A percentile compares a stretch with the other conserved stretches of the same genome.
Conservation (phyloP, 2,329 filamentous ascomycete genomes). For the Penicillium hesseltinei region DNA sequence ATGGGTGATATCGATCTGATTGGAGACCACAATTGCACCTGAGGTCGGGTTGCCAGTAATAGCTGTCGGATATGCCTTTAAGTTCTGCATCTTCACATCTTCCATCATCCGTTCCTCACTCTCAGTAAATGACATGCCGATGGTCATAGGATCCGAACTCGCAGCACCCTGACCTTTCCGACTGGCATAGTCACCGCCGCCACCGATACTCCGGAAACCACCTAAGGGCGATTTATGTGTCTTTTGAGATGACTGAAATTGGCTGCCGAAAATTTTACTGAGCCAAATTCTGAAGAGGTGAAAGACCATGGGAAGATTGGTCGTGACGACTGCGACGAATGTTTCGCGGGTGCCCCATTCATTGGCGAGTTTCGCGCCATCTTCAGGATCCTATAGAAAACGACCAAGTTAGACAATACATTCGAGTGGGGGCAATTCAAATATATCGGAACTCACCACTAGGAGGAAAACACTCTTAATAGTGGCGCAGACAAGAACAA, state of each 20-base stretch:
- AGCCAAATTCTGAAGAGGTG: constrained; percentile 45
- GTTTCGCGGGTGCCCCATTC: constrained; percentile 42
- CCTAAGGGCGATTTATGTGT: constrained; percentile 31
- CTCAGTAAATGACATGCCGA: constrained; percentile 41
- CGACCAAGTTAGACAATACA: not conserved
- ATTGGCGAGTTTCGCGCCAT: constrained; percentile 34
- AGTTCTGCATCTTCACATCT: constrained; percentile 42
- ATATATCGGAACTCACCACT: constrained; percentile 25
- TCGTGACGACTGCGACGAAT: constrained; percentile 41
- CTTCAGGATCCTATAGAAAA: constrained; percentile 26
- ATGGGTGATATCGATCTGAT: constrained; percentile 40
- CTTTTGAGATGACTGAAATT: constrained; percentile 40
- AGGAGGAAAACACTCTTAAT: constrained; percentile 52
- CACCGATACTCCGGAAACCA: constrained; percentile 23
- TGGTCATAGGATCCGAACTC: constrained; percentile 38
- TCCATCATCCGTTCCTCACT: constrained; percentile 49
- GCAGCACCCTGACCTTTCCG: constrained; percentile 34
- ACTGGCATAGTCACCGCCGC: constrained; percentile 24
- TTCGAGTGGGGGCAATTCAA: not conserved
- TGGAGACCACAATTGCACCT: constrained; percentile 44
- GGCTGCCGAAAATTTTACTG: constrained; percentile 38
- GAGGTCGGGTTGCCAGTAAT: constrained; percentile 12
- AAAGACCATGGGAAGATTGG: constrained; percentile 41
- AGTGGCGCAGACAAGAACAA: constrained; percentile 53
- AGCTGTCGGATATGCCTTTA: constrained; percentile 27